Base-by-base conservation (phyloP, 1,284 basidiomycete genomes). In the Omphalotus olearius region DNA sequence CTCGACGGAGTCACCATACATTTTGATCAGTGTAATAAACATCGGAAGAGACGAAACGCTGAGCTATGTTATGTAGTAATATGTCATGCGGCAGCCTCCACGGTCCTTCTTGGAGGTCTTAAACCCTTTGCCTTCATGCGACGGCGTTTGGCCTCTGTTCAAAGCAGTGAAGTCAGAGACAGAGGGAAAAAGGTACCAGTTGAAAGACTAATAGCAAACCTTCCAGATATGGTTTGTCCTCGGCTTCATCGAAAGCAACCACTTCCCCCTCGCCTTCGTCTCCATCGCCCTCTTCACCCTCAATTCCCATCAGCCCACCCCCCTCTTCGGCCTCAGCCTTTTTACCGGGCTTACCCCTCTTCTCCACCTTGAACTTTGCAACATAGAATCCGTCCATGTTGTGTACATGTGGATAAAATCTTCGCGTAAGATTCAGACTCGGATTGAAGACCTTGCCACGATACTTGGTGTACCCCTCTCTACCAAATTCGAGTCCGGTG, bases 351-450 rank as follows among this genome's bases (percentile, higher is more conserved):
- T 91, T 94, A 47, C 70, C 66, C 55, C 85, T 79, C 69, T 83
- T 89, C 65, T 85, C 88, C 18, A 99, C 86, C 70, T 93, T 97
- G 78, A 99, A 91, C 72, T 99, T 99, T 58, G 96, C 95, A 51
- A 99, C 94, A 68, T 85, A 99, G 79, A 99, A 99, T 2, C 97
- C 97, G 69, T 99, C 97, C 91, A 99, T 92, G 66, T 92, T 92
- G 67, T 91, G 88, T 60, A 91, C 88, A 66, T 94, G 91, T 11
- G 92, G 92, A 66, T 92, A 94, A 69, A 91, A 93, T 53, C 94
- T 75, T 59, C 92, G 74, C n/a, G 95, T 95, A 59, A 95, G 70
- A 56, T 75, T 79, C 63, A 99, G 72, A 56, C 81, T 88, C 33
- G 88, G 78, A 67, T 89, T 79, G 73, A 98, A 99, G 61, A 63